A percentile compares a stretch with the other conserved stretches of the same genome.
Evolutionary conservation across 139 green algal species (phyloP).

Genomic region (Edaphochlamys debaryana): DNA sequence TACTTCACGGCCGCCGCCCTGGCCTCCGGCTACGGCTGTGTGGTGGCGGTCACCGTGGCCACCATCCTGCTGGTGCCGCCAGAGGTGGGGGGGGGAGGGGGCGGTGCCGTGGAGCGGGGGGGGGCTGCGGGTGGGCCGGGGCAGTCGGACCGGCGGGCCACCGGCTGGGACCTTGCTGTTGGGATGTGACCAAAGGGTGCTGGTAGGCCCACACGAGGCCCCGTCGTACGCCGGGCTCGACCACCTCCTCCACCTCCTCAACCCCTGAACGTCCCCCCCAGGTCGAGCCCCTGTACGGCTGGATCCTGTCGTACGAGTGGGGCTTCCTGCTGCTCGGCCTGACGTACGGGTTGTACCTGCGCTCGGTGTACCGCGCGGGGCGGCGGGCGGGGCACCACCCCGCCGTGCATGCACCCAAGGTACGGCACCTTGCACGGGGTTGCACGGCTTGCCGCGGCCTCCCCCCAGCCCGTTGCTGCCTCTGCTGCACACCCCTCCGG

Average conservation of each 20-base stretch:
- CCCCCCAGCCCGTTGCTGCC: background rate
- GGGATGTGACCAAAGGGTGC: no score
- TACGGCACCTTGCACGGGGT: background rate
- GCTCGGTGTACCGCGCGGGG: constrained; percentile 29
- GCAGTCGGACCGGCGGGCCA: no score
- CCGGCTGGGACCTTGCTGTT: no score
- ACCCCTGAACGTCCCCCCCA: background rate
- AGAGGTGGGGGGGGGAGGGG: constrained; percentile 8
- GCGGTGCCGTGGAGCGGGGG: background rate
- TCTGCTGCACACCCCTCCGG: background rate
- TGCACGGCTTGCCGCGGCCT: background rate
- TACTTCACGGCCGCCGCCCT: background rate
- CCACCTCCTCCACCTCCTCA: no score
- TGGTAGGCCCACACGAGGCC: no score
- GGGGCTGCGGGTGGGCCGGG: no score
- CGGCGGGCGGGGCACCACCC: constrained; percentile 17
- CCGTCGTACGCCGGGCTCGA: no score
- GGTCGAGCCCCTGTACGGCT: constrained; percentile 57
- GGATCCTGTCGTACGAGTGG: constrained; percentile 64
- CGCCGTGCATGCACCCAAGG: constrained; percentile 17
- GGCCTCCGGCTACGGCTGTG: constrained; percentile 24
- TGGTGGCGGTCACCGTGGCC: background rate
- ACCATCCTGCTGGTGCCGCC: constrained; percentile 24
- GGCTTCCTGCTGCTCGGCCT: constrained; percentile 45
- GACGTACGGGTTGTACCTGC: constrained; percentile 51